Base-by-base conservation (phyloP, 768 basidiomycete genomes). In the Lentinus brumalis region DNA sequence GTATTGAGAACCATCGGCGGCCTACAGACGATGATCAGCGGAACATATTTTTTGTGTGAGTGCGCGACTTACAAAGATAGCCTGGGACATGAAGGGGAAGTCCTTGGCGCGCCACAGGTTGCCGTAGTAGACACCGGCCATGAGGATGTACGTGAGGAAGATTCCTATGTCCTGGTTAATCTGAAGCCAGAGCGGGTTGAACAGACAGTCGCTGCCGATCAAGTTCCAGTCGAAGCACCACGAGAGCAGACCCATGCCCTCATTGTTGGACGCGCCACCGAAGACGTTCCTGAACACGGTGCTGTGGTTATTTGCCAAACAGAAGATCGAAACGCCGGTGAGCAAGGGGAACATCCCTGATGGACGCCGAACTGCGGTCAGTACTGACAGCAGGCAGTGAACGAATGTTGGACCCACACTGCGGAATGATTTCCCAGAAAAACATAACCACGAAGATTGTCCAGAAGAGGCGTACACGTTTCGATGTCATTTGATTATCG, bases 141-240 rank as follows among this genome's bases (percentile, higher is more conserved):
- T 70, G 39, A 73, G 66, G 57, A 70, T 70, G 57, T 70, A 71
- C n/a, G 74, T 65, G 60, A 73, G 66, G 68, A 69, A 74, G 49
- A 78, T 70, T 16, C 68, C 61, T 40, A 53, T 65, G 18, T 62
- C 63, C 55, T 70, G 60, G 62, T 67, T 67, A 59, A 68, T 62
- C 47, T 60, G 56, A 47, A 70, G 63, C 69, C 68, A 70, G 53
- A 73, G 55, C 15, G 72, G 72, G 53, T 53, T 63, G 68, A 67
- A 73, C 38, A 79, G 68, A 42, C 79, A 81, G 31, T 77, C 76
- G 52, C 78, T 75, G 40, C 78, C 81, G 60, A 84, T 78, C 59
- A 83, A 79, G 65, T 85, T 83, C 86, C 86, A 88, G 66, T 88
- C 86, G 14, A 88, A 73, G 62, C 77, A 85, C 42, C 87, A 68